Conservation (phyloP, 495 filamentous ascomycete genomes). For the Penicillium angulare region DNA sequence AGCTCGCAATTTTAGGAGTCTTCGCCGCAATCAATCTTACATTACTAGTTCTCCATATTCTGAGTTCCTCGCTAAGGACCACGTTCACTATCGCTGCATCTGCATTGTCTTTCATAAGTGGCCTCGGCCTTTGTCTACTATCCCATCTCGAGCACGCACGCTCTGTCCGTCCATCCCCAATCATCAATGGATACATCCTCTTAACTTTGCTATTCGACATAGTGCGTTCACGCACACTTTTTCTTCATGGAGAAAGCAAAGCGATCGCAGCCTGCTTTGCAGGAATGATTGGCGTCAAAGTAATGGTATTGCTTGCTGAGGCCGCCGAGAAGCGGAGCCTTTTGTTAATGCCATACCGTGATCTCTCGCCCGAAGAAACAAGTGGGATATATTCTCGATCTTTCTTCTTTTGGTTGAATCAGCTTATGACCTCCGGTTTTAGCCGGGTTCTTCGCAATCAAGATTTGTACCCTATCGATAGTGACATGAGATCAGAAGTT, state of each 20-base stretch:
- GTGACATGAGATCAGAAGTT: background rate
- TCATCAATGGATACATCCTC: slow-evolving; percentile 2
- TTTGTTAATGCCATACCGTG: background rate
- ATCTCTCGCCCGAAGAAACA: slow-evolving; percentile 1
- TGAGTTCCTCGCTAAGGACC: background rate
- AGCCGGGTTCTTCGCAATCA: background rate
- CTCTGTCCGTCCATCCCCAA: background rate
- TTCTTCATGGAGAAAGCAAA: background rate
- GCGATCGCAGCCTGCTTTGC: background rate
- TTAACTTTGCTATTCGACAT: slow-evolving; percentile 2
- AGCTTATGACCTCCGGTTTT: slow-evolving; percentile 6
- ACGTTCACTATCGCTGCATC: background rate
- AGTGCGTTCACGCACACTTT: background rate
- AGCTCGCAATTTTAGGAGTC: background rate
- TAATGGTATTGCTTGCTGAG: background rate
- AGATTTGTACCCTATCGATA: slow-evolving; percentile 2
- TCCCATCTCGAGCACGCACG: slow-evolving; percentile 3
- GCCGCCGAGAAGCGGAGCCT: background rate
- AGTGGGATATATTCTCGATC: slow-evolving; percentile 1
- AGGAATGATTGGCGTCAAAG: slow-evolving; percentile 2
- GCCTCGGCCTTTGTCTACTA: slow-evolving; percentile 1
- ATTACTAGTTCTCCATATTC: background rate
- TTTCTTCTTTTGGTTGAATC: slow-evolving; percentile 5
- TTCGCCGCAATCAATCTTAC: background rate
- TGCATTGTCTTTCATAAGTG: background rate